Percentiles rank a stretch among this genome's conserved stretches.
These are phyloP conservation scores for Penicillium silybi DNA, from an alignment of 495 filamentous ascomycete species.

Conservation along the genomic window DNA sequence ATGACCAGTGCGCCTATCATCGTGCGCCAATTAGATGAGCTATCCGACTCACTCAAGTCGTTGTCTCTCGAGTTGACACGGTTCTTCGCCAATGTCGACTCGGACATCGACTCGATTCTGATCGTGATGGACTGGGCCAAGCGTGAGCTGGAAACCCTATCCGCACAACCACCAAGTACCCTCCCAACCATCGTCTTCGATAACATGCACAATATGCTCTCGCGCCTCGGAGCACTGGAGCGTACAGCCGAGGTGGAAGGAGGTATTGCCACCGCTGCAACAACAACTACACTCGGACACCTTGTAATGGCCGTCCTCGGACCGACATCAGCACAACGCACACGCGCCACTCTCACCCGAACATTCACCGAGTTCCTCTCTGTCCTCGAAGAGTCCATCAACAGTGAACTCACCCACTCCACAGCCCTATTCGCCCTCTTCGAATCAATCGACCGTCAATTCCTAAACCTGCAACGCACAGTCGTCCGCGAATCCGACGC, in stretches of 20 bases:
- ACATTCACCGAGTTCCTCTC: conserved; percentile 84
- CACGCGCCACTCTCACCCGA: conserved; percentile 71
- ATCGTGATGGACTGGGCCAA: conserved; percentile 94
- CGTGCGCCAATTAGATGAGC: conserved; percentile 73
- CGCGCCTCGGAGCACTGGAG: conserved; percentile 65
- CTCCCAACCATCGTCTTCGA: conserved; percentile 64
- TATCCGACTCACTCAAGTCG: conserved; percentile 77
- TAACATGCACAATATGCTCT: conserved; percentile 75
- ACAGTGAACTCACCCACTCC: conserved; percentile 72
- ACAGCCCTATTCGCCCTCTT: conserved; percentile 77
- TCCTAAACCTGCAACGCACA: conserved; percentile 80
- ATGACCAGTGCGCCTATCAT: conserved; percentile 85
- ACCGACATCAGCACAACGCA: conserved; percentile 71
- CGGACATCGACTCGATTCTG: conserved; percentile 85
- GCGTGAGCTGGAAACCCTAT: conserved; percentile 65
- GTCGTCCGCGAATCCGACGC: conserved; percentile 75
- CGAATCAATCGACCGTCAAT: conserved; percentile 82
- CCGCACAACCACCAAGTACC: conserved; percentile 48
- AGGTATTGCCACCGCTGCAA: conserved; percentile 36
- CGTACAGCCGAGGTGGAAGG: conserved; percentile 30
- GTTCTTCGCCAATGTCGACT: conserved; percentile 89
- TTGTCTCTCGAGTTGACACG: conserved; percentile 76
- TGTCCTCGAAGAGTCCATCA: conserved; percentile 85
- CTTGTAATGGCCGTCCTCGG: conserved; percentile 70
- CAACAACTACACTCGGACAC: conserved; percentile 62